phyloP scores from a whole-genome alignment of 2,329 filamentous ascomycete genomes.

The Aureobasidium namibiae region DNA sequence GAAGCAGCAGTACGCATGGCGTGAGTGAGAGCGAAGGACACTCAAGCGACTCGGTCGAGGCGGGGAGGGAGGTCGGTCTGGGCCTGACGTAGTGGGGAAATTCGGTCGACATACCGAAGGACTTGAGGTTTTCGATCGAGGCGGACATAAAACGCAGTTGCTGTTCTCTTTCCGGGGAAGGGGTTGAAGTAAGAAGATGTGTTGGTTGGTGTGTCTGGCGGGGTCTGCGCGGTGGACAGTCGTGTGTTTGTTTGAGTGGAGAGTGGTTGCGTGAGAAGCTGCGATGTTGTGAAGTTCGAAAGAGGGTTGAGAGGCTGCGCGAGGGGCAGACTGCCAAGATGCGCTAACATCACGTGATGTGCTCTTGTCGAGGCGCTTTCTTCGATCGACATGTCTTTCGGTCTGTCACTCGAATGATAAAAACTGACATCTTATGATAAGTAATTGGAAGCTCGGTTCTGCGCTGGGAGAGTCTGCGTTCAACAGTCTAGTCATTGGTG shows the following conservation, averaged over 20 bases:
- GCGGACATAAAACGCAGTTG: conserved; percentile 65
- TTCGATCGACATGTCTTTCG: not conserved
- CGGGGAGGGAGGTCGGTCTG: not conserved
- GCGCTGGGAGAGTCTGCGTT: too few relatives aligned
- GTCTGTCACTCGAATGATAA: not conserved
- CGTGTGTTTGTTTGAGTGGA: not conserved
- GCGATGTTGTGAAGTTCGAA: conserved; percentile 9
- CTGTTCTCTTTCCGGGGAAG: conserved; percentile 12
- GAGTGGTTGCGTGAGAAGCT: conserved; percentile 10
- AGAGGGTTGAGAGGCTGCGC: conserved; percentile 7
- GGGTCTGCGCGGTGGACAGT: not conserved
- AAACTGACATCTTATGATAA: too few relatives aligned
- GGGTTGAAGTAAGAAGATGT: not conserved
- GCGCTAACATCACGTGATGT: conserved; percentile 2
- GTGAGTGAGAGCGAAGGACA: not conserved
- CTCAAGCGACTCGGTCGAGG: not conserved
- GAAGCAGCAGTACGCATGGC: not conserved
- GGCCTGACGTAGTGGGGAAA: conserved; percentile 16
- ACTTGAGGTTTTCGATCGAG: conserved; percentile 89
- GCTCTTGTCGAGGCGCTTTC: not conserved
- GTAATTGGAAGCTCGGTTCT: too few relatives aligned
- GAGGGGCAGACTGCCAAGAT: conserved; percentile 6
- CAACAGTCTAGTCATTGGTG: too few relatives aligned
- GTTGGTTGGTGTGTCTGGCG: not conserved
- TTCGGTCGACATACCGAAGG: conserved; percentile 63